Base-by-base conservation (phyloP, 2,329 filamentous ascomycete species). In the Cordyceps tenuipes region DNA sequence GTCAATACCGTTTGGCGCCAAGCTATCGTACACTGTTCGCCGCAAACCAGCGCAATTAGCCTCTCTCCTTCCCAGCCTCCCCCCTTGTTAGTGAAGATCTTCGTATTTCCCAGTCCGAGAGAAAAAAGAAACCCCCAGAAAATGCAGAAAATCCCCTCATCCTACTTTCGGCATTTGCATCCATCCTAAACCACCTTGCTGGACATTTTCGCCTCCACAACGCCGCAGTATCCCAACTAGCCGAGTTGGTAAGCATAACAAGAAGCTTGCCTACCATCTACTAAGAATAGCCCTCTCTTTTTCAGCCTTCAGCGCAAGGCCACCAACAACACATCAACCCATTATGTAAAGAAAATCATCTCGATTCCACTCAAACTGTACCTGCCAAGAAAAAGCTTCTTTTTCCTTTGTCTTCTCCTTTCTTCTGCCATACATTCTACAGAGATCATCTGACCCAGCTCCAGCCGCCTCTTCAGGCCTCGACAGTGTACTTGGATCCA, bases 401-500 rank as follows among this genome's bases (percentile, higher is more conserved):
- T 41, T 23, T 52, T 52, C 1, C 4, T 23, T 23, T 4, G 2
- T 23, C 23, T 23, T 23, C 23, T 23, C 23, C 4, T 4, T 49
- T 49, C 15, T n/a, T 6, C 10, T 34, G 10, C 17, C 8, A 19
- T 26, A 41, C 13, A 39, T 41, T n/a, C 54, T 57, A 44, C 21
- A 44, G 23, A 41, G 44, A 10, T 31, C 19, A n/a, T 29, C 19
- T 49, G 12, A 5, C 13, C 12, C 17, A 46, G 36, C 59, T 57
- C 12, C 17, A 46, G 36, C 59, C 52, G 3, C 59, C 52, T 43
- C 47, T 44, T 46, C 29, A 55, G 26, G 43, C 19, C n/a, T 73
- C 80, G 61, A 81, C 81, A 68, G 80, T 82, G 41, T 74, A 71
- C 74, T 82, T 76, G 53, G 76, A 78, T 6, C 75, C 81, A 62